Evolutionary conservation across 495 filamentous ascomycete genomes (phyloP).

Genomic region (Neurospora sp.): DNA sequence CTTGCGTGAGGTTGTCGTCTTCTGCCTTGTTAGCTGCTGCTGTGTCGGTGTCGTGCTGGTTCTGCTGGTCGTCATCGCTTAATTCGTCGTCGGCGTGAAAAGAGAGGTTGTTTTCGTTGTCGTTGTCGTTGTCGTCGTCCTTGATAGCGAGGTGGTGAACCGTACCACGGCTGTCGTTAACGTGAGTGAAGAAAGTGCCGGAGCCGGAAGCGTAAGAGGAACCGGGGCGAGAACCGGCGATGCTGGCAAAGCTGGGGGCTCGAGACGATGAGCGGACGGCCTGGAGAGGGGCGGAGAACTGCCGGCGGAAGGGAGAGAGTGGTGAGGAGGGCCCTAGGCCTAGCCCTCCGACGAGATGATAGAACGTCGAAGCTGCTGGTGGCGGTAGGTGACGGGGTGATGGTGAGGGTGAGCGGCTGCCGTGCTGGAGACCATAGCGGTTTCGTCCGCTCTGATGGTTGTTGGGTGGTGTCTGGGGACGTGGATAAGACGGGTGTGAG

Average conservation of each 20-base stretch:
- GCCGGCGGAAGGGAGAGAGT: constrained; percentile 23
- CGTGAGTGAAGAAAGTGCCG: not conserved
- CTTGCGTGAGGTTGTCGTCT: constrained; percentile 21
- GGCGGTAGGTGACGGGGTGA: constrained; percentile 3
- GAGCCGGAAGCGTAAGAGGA: not conserved
- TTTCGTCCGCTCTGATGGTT: not conserved
- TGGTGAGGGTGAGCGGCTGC: not conserved
- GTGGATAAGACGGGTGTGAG: not conserved
- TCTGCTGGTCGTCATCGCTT: constrained; percentile 1
- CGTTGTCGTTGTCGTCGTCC: constrained; percentile 4
- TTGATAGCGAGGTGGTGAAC: constrained; percentile 10
- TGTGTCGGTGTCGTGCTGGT: not conserved
- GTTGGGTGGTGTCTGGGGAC: not conserved
- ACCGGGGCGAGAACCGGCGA: not conserved
- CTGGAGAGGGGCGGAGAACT: constrained; percentile 9
- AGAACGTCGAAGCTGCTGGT: constrained; percentile 18
- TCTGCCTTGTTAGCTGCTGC: not conserved
- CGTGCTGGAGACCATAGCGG: not conserved
- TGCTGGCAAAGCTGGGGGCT: not conserved
- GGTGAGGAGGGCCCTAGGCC: constrained; percentile 21
- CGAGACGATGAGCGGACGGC: not conserved
- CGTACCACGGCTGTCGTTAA: constrained; percentile 7
- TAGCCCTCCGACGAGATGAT: constrained; percentile 13
- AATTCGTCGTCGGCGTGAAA: constrained; percentile 4
- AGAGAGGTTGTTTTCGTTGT: not conserved